These are phyloP conservation scores for Silene noctiflora DNA, from an alignment of 179 eudicot genomes.

Conservation along the genomic window DNA sequence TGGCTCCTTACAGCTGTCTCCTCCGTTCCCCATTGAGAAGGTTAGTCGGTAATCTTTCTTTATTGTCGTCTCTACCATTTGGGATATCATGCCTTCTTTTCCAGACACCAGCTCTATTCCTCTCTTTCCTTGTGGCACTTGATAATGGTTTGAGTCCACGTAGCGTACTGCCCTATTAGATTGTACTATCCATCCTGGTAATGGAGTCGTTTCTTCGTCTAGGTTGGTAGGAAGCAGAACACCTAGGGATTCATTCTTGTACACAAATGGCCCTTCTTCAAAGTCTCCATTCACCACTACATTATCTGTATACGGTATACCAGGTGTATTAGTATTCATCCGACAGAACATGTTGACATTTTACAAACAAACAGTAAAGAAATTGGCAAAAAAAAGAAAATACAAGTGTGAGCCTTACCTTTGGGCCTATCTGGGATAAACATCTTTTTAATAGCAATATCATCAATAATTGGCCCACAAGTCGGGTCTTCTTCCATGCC, in stretches of 20 bases:
- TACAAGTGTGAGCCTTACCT: too few species aligned
- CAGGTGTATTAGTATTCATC: not conserved
- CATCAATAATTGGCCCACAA: slow-evolving; percentile 95
- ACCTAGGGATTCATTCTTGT: slow-evolving; percentile 81
- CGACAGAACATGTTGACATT: not conserved
- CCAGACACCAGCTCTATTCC: slow-evolving; percentile 87
- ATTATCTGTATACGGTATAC: slow-evolving; percentile 64
- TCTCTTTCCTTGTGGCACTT: slow-evolving; percentile 76
- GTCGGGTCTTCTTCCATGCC: slow-evolving; percentile 99
- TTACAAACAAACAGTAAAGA: too few species aligned
- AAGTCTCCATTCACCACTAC: slow-evolving; percentile 85
- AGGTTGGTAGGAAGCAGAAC: slow-evolving; percentile 90
- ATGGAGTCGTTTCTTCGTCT: slow-evolving; percentile 68
- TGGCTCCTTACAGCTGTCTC: slow-evolving; percentile 79
- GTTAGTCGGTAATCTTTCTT: slow-evolving; percentile 65
- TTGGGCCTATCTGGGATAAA: slow-evolving; percentile 62
- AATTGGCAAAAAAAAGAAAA: too few species aligned
- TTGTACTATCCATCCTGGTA: slow-evolving; percentile 95
- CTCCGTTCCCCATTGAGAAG: slow-evolving; percentile 72
- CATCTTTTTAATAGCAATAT: slow-evolving; percentile 87
- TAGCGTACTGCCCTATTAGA: slow-evolving; percentile 90
- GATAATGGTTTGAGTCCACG: slow-evolving; percentile 75
- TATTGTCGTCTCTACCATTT: slow-evolving; percentile 77
- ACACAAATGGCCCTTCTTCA: slow-evolving; percentile 96
- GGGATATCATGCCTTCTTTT: slow-evolving; percentile 95